Percentiles rank a stretch among this genome's conserved stretches.
These are phyloP conservation scores for Solanum gandarillasii DNA, from an alignment of 257 asterid genomes.

Conservation along the genomic window DNA sequence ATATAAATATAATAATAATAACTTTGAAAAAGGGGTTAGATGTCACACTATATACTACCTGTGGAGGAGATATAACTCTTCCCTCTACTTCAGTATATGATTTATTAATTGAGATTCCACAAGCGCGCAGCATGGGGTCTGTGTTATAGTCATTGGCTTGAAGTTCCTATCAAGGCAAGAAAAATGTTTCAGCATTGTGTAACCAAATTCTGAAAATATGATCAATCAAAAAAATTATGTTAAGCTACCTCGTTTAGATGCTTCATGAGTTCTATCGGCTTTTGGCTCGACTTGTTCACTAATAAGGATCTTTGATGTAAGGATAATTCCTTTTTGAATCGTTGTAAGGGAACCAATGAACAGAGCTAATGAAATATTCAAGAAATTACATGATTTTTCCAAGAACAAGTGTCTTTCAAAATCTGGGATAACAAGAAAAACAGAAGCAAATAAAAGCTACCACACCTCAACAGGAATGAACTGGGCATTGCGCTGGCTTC, in stretches of 20 bases:
- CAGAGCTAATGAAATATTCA: slow-evolving; percentile 26
- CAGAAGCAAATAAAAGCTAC: not conserved
- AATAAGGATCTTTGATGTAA: slow-evolving; percentile 23
- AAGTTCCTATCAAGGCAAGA: slow-evolving; percentile 15
- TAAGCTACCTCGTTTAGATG: slow-evolving; percentile 24
- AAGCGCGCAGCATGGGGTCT: slow-evolving; percentile 28
- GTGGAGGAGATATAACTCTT: slow-evolving; percentile 39
- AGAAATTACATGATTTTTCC: not conserved
- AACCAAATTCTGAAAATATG: not conserved
- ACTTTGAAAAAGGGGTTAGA: not conserved
- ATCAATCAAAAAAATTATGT: not conserved
- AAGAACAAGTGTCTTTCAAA: not conserved
- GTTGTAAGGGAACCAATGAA: slow-evolving; percentile 34
- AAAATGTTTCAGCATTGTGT: not conserved
- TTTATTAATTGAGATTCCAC: slow-evolving; percentile 28
- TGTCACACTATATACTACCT: slow-evolving; percentile 13
- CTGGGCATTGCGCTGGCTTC: slow-evolving; percentile 15
- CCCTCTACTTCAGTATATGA: slow-evolving; percentile 33
- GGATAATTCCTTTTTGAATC: slow-evolving; percentile 23
- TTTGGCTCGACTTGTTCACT: slow-evolving; percentile 24
- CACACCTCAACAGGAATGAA: slow-evolving; percentile 51
- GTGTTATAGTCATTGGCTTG: slow-evolving; percentile 13
- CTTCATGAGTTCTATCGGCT: slow-evolving; percentile 32
- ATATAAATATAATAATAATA: not conserved
- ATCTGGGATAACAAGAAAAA: not conserved